Evolutionary conservation across 2,329 filamentous ascomycete species (phyloP), one percentile per base, ranked within the genome.

Genomic region (Scedosporium boydii): DNA sequence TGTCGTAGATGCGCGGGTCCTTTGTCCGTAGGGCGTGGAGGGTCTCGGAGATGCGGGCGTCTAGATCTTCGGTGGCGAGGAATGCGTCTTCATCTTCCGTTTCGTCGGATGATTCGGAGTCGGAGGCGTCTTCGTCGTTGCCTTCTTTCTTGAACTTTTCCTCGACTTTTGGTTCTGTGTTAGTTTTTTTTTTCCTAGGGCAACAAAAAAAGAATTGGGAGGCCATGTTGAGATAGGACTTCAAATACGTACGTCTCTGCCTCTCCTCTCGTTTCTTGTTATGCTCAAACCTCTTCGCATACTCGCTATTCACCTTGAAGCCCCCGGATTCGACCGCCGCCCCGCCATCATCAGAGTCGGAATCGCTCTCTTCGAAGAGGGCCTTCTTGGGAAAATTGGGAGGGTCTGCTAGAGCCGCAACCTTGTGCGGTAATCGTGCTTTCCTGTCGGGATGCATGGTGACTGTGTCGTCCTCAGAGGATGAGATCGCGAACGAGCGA

Each of bases 211-310:
- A 53, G 16, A 60, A 44, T 10, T 6, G 42, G 42, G 21, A 44
- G 14, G 3, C 14, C 10, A 3, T 26, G 16, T 61, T 64, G 42
- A 14, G 27, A 48, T n/a, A 27, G 26, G 23, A 18, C 7, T n/a
- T 5, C 3, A n/a, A 53, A 18, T 18, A 75, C 84, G 69, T 70
- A 89, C 87, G 74, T 70, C 84, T 82, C 16, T 92, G 87, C 66
- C 86, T 78, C 73, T 99, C 95, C 72, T 96, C 93, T 63, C 93
- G 85, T 78, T 96, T 96, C 79, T 98, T 97, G 78, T 99, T 99
- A 77, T 98, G 84, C 74, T 99, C 95, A 69, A 96, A 98, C 48
- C 91, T 83, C 68, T 84, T 86, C 53, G 95, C 95, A 74, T 88
- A 99, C 60, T 96, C 91, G 72, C 92, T 81, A 75, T 99, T 98